A percentile compares a stretch with the other conserved stretches of the same genome.
Conservation (phyloP, 2,329 filamentous ascomycete species). For the Diaporthe citriasiana region DNA sequence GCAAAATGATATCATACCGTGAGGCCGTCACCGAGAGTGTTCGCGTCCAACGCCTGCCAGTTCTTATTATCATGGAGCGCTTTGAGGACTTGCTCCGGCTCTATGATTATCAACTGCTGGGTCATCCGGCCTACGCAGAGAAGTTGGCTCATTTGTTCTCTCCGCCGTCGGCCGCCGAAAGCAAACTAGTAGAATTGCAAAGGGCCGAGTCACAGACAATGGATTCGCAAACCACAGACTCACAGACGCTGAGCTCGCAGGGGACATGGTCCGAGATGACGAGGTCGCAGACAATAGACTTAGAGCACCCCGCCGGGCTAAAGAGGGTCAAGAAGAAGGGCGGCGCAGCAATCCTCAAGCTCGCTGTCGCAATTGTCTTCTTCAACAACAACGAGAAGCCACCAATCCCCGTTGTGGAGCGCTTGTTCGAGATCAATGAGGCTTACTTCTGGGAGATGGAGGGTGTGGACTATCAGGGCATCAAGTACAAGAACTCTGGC, state of each 20-base stretch:
- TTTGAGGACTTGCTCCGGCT: conserved; percentile 26
- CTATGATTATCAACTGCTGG: conserved; percentile 21
- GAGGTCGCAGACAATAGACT: conserved; percentile 11
- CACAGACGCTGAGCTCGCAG: conserved; percentile 20
- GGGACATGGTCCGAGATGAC: conserved; percentile 1
- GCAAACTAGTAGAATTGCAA: neutral
- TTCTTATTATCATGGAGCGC: conserved; percentile 34
- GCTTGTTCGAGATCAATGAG: conserved; percentile 29
- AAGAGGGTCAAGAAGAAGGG: conserved; percentile 37
- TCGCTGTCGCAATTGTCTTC: conserved; percentile 8
- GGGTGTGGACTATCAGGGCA: conserved; percentile 2
- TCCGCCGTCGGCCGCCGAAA: neutral
- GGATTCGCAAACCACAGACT: neutral
- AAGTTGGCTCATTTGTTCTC: conserved; percentile 18
- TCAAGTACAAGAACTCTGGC: conserved; percentile 22
- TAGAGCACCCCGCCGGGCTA: neutral
- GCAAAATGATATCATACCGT: conserved; percentile 18
- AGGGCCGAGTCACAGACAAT: neutral
- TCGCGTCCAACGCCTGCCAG: conserved; percentile 17
- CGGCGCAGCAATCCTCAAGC: conserved; percentile 30
- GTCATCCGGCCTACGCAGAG: conserved; percentile 16
- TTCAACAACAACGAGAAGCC: conserved; percentile 34
- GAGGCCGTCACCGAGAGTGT: conserved; percentile 33
- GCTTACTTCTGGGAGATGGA: conserved; percentile 34
- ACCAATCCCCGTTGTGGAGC: conserved; percentile 20